A percentile compares a stretch with the other conserved stretches of the same genome.
phyloP scores from a whole-genome alignment of 2,329 filamentous ascomycete genomes.

The Colletotrichum sp. region DNA sequence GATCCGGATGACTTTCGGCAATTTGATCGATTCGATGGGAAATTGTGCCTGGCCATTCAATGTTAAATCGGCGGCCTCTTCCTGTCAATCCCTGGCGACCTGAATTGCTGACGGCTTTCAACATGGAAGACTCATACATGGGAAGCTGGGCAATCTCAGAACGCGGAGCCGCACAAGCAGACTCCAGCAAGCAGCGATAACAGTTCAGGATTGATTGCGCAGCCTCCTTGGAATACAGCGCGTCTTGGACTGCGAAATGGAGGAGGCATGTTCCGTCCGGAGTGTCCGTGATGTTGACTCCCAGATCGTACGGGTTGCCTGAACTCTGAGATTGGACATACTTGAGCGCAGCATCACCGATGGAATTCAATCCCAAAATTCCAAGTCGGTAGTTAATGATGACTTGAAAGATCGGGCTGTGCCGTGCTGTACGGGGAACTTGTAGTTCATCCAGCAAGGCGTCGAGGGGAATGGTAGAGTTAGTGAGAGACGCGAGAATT shows the following conservation, averaged over 20 bases:
- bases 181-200: not conserved
- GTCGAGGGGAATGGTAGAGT: constrained; percentile 55
- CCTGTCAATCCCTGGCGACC: not conserved
- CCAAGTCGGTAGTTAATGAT: constrained; percentile 37
- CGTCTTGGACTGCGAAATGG: not conserved
- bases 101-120: not conserved
- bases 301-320: not conserved
- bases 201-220: not conserved
- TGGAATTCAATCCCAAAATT: not conserved
- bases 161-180: not conserved
- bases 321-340: not conserved
- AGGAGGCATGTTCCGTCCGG: not conserved
- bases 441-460: constrained; percentile 49
- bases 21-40: not conserved
- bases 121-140: not conserved
- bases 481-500: constrained; percentile 38
- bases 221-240: not conserved
- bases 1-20: not conserved
- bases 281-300: not conserved
- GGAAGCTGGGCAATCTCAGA: not conserved
- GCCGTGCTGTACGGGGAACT: constrained; percentile 39
- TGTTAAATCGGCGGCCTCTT: not conserved
- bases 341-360: not conserved
- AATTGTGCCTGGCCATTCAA: not conserved
- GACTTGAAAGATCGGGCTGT: constrained; percentile 55